Evolutionary conservation across 345 rosid species (phyloP).

Genomic region (Eucalyptus sp.): DNA sequence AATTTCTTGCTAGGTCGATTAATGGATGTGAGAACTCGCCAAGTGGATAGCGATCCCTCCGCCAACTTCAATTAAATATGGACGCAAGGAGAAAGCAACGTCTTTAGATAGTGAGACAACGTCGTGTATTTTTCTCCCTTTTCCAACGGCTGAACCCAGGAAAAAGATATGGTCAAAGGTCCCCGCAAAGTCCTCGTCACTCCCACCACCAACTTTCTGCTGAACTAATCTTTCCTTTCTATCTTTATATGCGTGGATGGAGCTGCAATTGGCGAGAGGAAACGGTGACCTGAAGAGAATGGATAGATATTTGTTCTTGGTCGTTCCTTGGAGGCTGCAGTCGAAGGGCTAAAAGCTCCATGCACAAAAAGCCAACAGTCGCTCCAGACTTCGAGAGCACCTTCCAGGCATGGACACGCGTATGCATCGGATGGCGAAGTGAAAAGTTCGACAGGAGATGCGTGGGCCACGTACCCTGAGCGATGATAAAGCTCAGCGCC

Average conservation of each 20-base stretch:
- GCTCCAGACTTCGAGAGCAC: background rate
- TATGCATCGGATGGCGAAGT: background rate
- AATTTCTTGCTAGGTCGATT: background rate
- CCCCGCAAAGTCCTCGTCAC: background rate
- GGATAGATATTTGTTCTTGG: background rate
- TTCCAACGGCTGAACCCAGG: background rate
- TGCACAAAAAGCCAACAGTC: background rate
- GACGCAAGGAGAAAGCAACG: background rate
- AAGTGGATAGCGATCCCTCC: background rate
- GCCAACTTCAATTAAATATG: background rate
- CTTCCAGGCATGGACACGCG: background rate
- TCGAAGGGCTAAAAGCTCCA: background rate
- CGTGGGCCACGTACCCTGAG: background rate
- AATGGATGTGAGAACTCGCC: background rate
- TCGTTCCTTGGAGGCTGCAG: background rate
- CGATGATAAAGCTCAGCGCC: background rate
- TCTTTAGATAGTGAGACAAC: background rate
- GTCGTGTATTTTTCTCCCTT: background rate
- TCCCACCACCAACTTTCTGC: background rate
- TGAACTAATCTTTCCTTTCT: background rate
- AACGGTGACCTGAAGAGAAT: background rate
- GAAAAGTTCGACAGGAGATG: background rate
- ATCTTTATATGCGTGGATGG: background rate
- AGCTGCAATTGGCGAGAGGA: background rate
- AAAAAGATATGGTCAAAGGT: background rate